Percentiles rank a stretch among this genome's conserved stretches.
Evolutionary conservation across 305 asterid species (phyloP).

Genomic region (Fraxinus greggii): DNA sequence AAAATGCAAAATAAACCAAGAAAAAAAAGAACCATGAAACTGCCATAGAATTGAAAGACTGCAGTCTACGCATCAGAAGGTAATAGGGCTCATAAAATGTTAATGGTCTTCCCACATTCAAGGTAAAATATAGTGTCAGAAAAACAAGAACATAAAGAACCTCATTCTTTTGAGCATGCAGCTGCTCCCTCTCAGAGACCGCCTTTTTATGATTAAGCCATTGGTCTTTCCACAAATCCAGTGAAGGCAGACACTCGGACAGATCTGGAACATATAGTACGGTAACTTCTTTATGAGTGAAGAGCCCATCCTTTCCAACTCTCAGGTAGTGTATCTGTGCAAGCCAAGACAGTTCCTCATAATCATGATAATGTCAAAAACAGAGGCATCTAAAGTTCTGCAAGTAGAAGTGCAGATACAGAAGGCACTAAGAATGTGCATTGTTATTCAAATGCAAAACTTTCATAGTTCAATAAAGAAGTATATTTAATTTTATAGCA

Average conservation of each 20-base stretch:
- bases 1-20: neutral
- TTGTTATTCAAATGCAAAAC: neutral
- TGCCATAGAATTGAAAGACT: neutral
- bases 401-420: neutral
- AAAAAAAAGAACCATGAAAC: neutral
- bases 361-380: slow-evolving; percentile 1
- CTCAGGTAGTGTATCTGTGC: slow-evolving; percentile 88
- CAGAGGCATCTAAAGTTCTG: neutral
- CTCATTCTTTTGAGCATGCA: slow-evolving; percentile 54
- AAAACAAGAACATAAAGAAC: slow-evolving; percentile 33
- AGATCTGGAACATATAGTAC: slow-evolving; percentile 87
- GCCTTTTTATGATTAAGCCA: slow-evolving; percentile 72
- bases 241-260: slow-evolving; percentile 84
- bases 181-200: slow-evolving; percentile 64
- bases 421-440: neutral
- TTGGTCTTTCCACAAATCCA: slow-evolving; percentile 78
- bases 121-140: neutral
- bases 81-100: neutral
- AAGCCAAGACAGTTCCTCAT: slow-evolving; percentile 19
- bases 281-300: slow-evolving; percentile 87
- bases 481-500: neutral
- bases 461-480: neutral
- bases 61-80: neutral
- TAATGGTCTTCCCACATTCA: neutral
- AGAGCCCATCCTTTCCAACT: slow-evolving; percentile 83